Conservation (phyloP, 352 stramenopile genomes). For the Pseudoperonospora humuli region DNA sequence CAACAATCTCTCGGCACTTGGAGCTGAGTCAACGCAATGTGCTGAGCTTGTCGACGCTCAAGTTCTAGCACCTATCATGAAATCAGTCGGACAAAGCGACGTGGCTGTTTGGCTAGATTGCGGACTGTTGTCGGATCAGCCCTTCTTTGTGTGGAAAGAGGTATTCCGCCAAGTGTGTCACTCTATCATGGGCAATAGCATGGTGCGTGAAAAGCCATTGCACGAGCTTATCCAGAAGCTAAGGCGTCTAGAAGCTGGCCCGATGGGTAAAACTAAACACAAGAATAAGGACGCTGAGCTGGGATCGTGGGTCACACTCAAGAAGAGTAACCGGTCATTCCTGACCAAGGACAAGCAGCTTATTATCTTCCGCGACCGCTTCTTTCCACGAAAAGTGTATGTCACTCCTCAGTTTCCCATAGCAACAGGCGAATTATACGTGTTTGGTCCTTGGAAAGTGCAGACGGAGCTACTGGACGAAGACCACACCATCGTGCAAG, state of each 20-base stretch:
- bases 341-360: slow-evolving; percentile 54
- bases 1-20: slow-evolving; percentile 73
- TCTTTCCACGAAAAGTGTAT: slow-evolving; percentile 40
- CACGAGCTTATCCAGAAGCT: slow-evolving; percentile 71
- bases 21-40: slow-evolving; percentile 74
- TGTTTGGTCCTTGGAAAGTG: slow-evolving; percentile 53
- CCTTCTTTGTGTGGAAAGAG: slow-evolving; percentile 85
- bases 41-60: slow-evolving; percentile 50
- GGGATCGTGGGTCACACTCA: slow-evolving; percentile 76
- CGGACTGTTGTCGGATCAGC: slow-evolving; percentile 39
- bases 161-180: slow-evolving; percentile 79
- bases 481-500: slow-evolving; percentile 16
- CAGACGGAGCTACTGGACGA: slow-evolving; percentile 26
- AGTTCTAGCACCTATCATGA: slow-evolving; percentile 56
- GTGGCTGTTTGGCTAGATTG: slow-evolving; percentile 70
- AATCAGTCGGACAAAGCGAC: slow-evolving; percentile 42
- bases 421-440: slow-evolving; percentile 29
- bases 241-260: slow-evolving; percentile 28
- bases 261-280: slow-evolving; percentile 21
- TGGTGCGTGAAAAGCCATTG: slow-evolving; percentile 80
- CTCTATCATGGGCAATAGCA: slow-evolving; percentile 69
- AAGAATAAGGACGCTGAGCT: slow-evolving; percentile 34
- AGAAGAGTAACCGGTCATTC: slow-evolving; percentile 77
- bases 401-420: slow-evolving; percentile 16
- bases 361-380: slow-evolving; percentile 73